A percentile compares a stretch with the other conserved stretches of the same genome.
These are phyloP conservation scores for Luvunga scandens DNA, from an alignment of 345 rosid genomes.

Conservation along the genomic window DNA sequence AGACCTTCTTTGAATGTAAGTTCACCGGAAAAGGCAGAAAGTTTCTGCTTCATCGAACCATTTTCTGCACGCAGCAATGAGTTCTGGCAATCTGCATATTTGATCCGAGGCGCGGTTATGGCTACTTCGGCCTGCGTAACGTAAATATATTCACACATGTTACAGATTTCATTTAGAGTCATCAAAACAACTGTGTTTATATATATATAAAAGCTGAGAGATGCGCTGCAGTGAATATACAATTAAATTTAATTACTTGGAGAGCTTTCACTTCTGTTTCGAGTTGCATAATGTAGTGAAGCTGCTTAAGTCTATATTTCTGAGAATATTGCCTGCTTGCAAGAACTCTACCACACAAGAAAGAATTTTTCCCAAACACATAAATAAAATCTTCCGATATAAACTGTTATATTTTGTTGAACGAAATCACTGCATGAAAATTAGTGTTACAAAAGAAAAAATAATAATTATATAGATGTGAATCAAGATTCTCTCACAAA, in stretches of 20 bases:
- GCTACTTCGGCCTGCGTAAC: slow-evolving; percentile 21
- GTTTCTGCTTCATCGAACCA: slow-evolving; percentile 8
- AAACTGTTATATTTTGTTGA: too few species aligned
- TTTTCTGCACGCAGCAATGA: slow-evolving; percentile 23
- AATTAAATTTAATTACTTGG: slow-evolving; percentile 13
- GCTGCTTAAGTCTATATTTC: slow-evolving; percentile 19
- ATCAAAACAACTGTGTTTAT: too few species aligned
- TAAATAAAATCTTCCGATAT: too few species aligned
- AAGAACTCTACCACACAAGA: slow-evolving; percentile 8
- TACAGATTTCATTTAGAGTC: too few species aligned
- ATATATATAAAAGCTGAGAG: neutral
- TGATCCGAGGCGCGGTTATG: slow-evolving; percentile 3
- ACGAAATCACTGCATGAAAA: too few species aligned
- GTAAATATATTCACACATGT: neutral
- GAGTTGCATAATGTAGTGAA: slow-evolving; percentile 19
- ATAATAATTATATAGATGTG: too few species aligned
- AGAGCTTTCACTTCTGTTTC: slow-evolving; percentile 21
- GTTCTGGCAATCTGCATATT: slow-evolving; percentile 10
- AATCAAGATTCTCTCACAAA: neutral
- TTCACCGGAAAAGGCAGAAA: neutral
- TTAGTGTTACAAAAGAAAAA: too few species aligned
- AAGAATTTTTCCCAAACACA: neutral
- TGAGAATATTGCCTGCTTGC: slow-evolving; percentile 26
- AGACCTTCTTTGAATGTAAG: slow-evolving; percentile 21
- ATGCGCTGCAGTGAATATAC: neutral